Conservation (phyloP, 2,329 filamentous ascomycete species). For the Teratosphaeria zuluensis region DNA sequence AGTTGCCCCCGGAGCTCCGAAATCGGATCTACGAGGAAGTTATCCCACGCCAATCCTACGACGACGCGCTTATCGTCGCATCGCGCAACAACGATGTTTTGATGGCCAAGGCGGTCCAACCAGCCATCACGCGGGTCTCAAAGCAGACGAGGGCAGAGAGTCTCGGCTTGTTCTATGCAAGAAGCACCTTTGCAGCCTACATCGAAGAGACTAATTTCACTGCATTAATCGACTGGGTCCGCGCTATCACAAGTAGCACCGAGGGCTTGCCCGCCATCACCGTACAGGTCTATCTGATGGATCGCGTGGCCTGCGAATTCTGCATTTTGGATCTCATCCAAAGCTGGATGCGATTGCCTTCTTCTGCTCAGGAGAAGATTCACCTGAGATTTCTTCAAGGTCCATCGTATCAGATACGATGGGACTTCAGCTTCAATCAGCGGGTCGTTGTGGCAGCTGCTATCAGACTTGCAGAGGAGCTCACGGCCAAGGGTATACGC, state of each 20-base stretch:
- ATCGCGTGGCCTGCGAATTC: neutral
- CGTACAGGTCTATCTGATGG: constrained; percentile 5
- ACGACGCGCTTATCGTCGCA: constrained; percentile 3
- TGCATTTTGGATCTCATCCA: neutral
- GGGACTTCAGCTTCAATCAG: neutral
- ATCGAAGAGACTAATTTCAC: constrained; percentile 4
- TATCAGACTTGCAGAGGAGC: neutral
- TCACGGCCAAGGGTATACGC: neutral
- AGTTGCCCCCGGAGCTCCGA: constrained; percentile 9
- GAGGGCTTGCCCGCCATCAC: neutral
- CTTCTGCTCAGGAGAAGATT: constrained; percentile 1
- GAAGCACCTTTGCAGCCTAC: constrained; percentile 8
- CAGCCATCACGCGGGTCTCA: constrained; percentile 6
- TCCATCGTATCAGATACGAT: neutral
- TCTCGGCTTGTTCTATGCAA: constrained; percentile 11
- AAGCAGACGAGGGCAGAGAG: constrained; percentile 6
- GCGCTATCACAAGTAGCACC: neutral
- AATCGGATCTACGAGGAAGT: constrained; percentile 8
- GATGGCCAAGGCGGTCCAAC: constrained; percentile 5
- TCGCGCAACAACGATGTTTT: neutral
- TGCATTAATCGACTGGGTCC: constrained; percentile 2
- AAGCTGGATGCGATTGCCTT: neutral
- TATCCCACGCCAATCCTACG: neutral
- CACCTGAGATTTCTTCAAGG: constrained; percentile 3
- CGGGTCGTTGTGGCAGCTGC: neutral